phyloP scores from a whole-genome alignment of 2,329 filamentous ascomycete species.

The Venturiaceae sp. region DNA sequence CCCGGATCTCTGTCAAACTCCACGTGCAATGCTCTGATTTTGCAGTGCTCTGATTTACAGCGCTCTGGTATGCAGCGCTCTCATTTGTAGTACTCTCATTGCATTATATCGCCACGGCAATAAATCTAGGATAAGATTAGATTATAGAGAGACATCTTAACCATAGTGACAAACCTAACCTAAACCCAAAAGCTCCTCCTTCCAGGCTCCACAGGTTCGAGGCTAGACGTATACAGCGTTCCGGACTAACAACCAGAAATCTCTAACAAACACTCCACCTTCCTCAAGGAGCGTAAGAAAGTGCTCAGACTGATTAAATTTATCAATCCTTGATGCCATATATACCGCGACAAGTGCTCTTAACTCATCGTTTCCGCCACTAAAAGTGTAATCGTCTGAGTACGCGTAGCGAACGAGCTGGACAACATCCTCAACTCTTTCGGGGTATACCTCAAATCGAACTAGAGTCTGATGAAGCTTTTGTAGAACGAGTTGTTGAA shows the following conservation, averaged over 20 bases:
- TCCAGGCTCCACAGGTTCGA: no score
- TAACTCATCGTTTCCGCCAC: constrained; percentile 13
- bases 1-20: no score
- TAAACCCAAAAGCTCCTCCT: no score
- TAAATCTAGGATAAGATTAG: no score
- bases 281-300: constrained; percentile 16
- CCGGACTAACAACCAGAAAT: constrained; percentile 14
- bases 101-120: no score
- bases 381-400: background rate
- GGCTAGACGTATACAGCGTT: no score
- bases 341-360: constrained; percentile 17
- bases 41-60: no score
- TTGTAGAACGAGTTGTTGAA: background rate
- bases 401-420: background rate
- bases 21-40: no score
- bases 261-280: constrained; percentile 18
- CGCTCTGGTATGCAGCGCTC: no score
- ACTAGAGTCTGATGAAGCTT: background rate
- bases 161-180: no score
- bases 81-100: no score
- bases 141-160: no score
- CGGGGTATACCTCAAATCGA: background rate
- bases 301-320: constrained; percentile 12
- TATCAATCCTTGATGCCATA: constrained; percentile 15
- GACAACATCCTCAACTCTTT: constrained; percentile 2